Evolutionary conservation across 2,329 filamentous ascomycete genomes (phyloP).

Genomic region (Colletotrichum gloeosporioides): DNA sequence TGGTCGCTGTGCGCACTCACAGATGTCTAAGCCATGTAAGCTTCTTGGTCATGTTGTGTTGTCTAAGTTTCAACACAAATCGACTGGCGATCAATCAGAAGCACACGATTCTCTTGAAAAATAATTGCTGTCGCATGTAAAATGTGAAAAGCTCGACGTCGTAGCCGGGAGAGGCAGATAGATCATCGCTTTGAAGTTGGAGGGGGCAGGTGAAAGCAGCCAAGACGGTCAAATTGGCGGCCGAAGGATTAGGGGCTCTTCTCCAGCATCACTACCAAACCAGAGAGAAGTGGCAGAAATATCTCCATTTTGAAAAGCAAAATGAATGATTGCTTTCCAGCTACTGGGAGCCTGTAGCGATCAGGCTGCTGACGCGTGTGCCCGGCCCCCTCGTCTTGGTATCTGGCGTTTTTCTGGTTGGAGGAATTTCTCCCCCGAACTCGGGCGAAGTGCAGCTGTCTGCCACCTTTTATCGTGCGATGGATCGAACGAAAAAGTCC

Average conservation of each 20-base stretch:
- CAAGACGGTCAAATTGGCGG: background rate
- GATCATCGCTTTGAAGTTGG: background rate
- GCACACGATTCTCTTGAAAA: background rate
- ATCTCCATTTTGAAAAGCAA: background rate
- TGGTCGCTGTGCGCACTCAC: background rate
- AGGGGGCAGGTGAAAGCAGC: background rate
- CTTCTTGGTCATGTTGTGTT: background rate
- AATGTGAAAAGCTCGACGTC: background rate
- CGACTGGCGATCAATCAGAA: background rate
- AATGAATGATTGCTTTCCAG: background rate
- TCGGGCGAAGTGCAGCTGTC: background rate
- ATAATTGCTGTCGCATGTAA: background rate
- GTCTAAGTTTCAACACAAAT: background rate
- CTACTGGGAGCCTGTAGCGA: background rate
- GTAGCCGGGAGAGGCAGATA: background rate
- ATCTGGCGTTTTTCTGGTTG: background rate
- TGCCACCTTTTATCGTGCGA: background rate
- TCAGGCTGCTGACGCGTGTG: background rate
- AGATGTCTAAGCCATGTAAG: rapidly evolving
- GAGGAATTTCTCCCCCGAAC: background rate
- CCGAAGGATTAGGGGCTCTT: background rate
- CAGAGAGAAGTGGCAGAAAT: background rate
- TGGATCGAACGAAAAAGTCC: background rate
- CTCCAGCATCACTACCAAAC: too few species aligned
- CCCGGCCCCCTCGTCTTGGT: background rate